A percentile compares a stretch with the other conserved stretches of the same genome.
Conservation (phyloP, 106 monocot genomes). For the Allium fistulosum region DNA sequence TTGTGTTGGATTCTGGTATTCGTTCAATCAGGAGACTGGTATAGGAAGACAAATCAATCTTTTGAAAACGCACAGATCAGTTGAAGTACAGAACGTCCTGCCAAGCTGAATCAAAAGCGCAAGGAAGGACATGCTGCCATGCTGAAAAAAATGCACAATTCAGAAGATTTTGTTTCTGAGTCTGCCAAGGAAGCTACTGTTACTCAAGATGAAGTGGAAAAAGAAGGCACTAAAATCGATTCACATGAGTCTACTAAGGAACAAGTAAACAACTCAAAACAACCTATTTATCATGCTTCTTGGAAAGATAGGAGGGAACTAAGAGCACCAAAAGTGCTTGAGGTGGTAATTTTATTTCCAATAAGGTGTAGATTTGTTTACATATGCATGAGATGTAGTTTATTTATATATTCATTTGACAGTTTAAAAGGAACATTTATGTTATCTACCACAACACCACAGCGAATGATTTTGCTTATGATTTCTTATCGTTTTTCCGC, state of each 20-base stretch:
- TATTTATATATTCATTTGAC: no score
- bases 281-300: slow-evolving; percentile 10
- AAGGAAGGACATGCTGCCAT: slow-evolving; percentile 63
- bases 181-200: slow-evolving; percentile 7
- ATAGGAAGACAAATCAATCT: no score
- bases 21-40: no score
- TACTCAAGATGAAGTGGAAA: slow-evolving; percentile 15
- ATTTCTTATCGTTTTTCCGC: no score
- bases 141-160: slow-evolving; percentile 35
- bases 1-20: no score
- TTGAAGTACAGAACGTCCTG: slow-evolving; percentile 34
- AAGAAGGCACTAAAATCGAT: slow-evolving; percentile 13
- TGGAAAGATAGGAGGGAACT: slow-evolving; percentile 35
- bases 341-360: slow-evolving; percentile 26
- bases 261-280: slow-evolving; percentile 5
- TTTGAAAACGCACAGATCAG: no score
- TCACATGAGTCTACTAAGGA: slow-evolving; percentile 12
- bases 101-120: slow-evolving; percentile 26
- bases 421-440: no score
- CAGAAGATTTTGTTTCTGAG: slow-evolving; percentile 16
- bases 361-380: no score
- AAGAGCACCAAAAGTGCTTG: slow-evolving; percentile 64
- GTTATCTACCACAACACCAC: no score
- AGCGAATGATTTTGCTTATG: no score
- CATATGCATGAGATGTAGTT: no score